Evolutionary conservation across 768 basidiomycete species (phyloP).

Genomic region (Tricholoma terreum): DNA sequence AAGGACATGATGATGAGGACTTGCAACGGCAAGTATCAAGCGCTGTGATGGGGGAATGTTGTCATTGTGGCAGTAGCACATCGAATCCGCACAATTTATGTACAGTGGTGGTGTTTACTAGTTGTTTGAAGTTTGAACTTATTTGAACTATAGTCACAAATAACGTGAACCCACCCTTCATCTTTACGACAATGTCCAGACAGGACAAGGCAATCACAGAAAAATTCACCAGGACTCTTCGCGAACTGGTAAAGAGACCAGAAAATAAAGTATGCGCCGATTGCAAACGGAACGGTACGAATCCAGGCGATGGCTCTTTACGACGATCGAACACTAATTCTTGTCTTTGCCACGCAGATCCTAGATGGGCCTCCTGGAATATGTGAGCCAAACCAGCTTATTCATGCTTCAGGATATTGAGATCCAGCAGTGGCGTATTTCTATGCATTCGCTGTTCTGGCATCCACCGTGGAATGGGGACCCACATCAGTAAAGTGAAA

Average conservation of each 20-base stretch:
- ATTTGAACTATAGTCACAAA: too few species aligned
- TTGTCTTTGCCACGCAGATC: conserved; percentile 51
- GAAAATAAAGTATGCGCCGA: conserved; percentile 96
- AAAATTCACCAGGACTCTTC: conserved; percentile 67
- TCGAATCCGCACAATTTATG: too few species aligned
- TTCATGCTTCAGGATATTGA: conserved; percentile 3
- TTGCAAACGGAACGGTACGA: conserved; percentile 91
- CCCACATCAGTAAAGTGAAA: conserved; percentile 96
- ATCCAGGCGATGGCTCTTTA: conserved; percentile 3
- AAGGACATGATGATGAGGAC: too few species aligned
- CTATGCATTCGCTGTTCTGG: conserved; percentile 97
- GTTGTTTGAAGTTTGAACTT: too few species aligned
- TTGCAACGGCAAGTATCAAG: too few species aligned
- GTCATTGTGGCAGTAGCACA: too few species aligned
- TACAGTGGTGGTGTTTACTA: too few species aligned
- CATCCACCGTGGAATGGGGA: conserved; percentile 96
- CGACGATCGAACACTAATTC: conserved; percentile 1
- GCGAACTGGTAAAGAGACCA: conserved; percentile 83
- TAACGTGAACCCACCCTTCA: too few species aligned
- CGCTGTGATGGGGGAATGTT: too few species aligned
- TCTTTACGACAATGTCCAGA: conserved; percentile 35
- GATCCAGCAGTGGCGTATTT: conserved; percentile 70
- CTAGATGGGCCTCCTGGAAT: conserved; percentile 98
- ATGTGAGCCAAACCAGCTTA: conserved; percentile 47
- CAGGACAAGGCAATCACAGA: conserved; percentile 90